Conservation (phyloP, 768 basidiomycete species). For the Boletus bicolor region DNA sequence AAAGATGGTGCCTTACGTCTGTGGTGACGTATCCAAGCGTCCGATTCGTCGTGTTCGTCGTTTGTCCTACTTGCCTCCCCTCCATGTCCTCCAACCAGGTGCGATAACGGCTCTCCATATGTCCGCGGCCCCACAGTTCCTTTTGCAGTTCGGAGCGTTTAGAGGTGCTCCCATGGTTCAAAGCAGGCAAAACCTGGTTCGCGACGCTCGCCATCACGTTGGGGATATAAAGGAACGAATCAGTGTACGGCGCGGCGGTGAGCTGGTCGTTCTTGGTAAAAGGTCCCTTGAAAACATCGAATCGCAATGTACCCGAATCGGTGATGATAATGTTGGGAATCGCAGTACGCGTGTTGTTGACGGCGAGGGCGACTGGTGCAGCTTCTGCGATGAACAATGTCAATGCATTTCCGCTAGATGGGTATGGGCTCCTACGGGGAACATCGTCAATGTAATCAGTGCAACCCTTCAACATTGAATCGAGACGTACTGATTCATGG, state of each 20-base stretch:
- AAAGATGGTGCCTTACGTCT: constrained; percentile 46
- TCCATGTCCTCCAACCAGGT: constrained; percentile 62
- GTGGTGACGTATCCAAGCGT: constrained; percentile 75
- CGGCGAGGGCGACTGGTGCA: constrained; percentile 50
- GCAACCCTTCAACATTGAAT: background rate
- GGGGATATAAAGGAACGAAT: constrained; percentile 62
- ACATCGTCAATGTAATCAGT: background rate
- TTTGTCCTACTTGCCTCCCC: constrained; percentile 22
- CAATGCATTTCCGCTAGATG: constrained; percentile 58
- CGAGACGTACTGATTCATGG: constrained; percentile 50
- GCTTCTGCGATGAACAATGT: constrained; percentile 54
- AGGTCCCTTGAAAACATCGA: constrained; percentile 61
- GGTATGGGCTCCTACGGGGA: constrained; percentile 50
- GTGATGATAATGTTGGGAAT: constrained; percentile 63
- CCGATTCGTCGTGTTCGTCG: constrained; percentile 43
- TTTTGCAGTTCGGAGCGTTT: constrained; percentile 16
- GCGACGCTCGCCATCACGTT: constrained; percentile 51
- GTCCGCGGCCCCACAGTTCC: constrained; percentile 39
- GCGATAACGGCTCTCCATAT: constrained; percentile 49
- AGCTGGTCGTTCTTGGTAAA: constrained; percentile 84
- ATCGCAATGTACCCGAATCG: constrained; percentile 64
- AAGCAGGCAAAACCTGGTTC: constrained; percentile 46
- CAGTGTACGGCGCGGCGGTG: constrained; percentile 66
- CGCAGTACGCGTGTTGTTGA: constrained; percentile 60
- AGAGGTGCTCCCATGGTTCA: constrained; percentile 43